Base-by-base conservation (phyloP, 352 stramenopile genomes). In the Phytophthora sojae region DNA sequence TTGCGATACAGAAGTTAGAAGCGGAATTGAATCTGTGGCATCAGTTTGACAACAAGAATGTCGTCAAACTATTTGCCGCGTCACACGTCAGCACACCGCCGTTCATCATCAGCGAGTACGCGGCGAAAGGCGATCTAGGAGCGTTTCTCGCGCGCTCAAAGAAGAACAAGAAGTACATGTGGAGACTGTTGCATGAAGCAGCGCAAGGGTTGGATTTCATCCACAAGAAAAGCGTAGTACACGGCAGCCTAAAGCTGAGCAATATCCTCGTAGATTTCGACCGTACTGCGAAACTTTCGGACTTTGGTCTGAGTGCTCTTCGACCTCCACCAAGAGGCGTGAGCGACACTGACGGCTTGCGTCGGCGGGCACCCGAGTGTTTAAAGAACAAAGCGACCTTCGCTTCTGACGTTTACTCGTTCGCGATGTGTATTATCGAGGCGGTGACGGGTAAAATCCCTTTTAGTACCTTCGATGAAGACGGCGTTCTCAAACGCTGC, bases 21-120 rank as follows among this genome's bases (percentile, higher is more conserved):
- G 42, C 42, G n/a, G 42, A 49, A 49, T 21, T 49, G 42, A 49
- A 49, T 49, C 42, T 49, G 42, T 49, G 42, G 42, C n/a, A 49
- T 19, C 42, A 49, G 17, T 12, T 49, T 49, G 42, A 50, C n/a
- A 17, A 50, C 42, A 9, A 12, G 8, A 50, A 50, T 21, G 7
- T 50, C 6, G 17, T 50, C 42, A 50, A 23, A 4, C 6, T 50
- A 3, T 12, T 50, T 21, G 17, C 42, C 19, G 42, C 42, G 12
- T 50, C 42, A 4, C 42, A 50, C 9, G 42, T 25, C 17, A 6
- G 42, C 17, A 12, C 8, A 6, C 42, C 42, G 15, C 42, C 17
- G 4, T 50, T 50, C 6, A 50, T 50, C n/a, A 2, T 50, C 17
- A 14, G 42, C 3, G 42, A 23, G 3, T 19, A 21, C 4, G 42